These are phyloP conservation scores for Ophiorrhiza pumila DNA, from an alignment of 257 asterid genomes.

Conservation along the genomic window DNA sequence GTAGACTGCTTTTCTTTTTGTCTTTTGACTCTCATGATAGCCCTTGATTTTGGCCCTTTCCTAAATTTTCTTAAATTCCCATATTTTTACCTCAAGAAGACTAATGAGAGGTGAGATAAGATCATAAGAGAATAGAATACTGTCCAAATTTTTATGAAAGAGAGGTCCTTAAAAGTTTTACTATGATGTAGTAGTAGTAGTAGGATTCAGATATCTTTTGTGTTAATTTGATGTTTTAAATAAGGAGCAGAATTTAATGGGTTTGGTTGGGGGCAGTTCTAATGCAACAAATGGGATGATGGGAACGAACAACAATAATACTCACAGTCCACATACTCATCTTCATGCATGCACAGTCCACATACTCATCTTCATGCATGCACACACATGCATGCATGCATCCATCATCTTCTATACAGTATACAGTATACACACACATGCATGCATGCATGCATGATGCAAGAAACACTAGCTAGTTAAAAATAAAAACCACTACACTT, in stretches of 20 bases:
- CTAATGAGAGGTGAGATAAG: slow-evolving; percentile 6
- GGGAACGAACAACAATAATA: slow-evolving; percentile 1
- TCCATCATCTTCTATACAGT: too few relatives aligned
- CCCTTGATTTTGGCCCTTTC: too few relatives aligned
- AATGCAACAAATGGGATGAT: slow-evolving; percentile 18
- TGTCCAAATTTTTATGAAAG: too few relatives aligned
- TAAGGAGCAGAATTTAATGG: slow-evolving; percentile 14
- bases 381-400: too few relatives aligned
- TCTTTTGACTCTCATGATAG: too few relatives aligned
- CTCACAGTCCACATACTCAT: background rate
- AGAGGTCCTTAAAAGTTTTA: slow-evolving; percentile 7
- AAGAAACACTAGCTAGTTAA: too few relatives aligned
- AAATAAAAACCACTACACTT: too few relatives aligned
- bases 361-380: too few relatives aligned
- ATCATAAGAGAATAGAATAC: slow-evolving; percentile 13
- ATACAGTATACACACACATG: too few relatives aligned
- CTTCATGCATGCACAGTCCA: too few relatives aligned
- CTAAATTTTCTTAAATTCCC: too few relatives aligned
- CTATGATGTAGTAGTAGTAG: background rate
- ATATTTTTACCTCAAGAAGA: slow-evolving; percentile 14
- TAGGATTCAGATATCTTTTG: slow-evolving; percentile 10
- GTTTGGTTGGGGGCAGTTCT: slow-evolving; percentile 22
- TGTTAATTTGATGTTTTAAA: slow-evolving; percentile 14
- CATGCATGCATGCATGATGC: too few relatives aligned
- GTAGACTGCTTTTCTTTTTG: slow-evolving; percentile 25